Evolutionary conservation across 75 land plant genomes (phyloP), one percentile per base, ranked within the genome.

Genomic region (Selaginella tamariscina): DNA sequence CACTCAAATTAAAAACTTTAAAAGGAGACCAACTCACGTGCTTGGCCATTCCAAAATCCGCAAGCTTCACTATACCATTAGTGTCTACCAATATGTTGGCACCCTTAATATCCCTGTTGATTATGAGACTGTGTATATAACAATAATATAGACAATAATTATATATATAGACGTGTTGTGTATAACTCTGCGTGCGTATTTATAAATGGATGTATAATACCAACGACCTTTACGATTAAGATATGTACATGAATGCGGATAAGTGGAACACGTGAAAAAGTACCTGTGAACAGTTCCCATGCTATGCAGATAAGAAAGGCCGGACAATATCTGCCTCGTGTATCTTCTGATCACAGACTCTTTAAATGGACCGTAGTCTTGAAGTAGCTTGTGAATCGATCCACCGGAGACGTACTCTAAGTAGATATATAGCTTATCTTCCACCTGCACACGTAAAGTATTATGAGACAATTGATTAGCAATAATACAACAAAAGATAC

Each of bases 31-130:
- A 39, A 39, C 82, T 69, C 84, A 94, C 98, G 82, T 89, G 91
- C 66, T 89, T 94, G 24, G 98, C 96, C 96, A 89, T 86, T 44
- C 98, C 98, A 81, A 94, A 94, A 64, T 89, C 98, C 27, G 95
- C 96, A 73, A 94, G 75, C 70, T 94, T 94, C 24, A 94, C 86
- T 21, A 77, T 80, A 1, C 98, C 96, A 75, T 75, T 78, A 27
- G 96, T 83, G 33, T 89, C 95, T 18, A 94, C 98, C 32, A 94
- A 85, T 56, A 94, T 85, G 70, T 89, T 94, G 44, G 98, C 98
- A 44, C 98, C 95, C 76, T 94, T 94, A 65, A 94, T 89, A 72
- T 94, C 98, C 83, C 98, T 91, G 87, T n/a, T n/a, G n/a, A n/a
- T n/a, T n/a, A n/a, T n/a, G n/a, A n/a, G n/a, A n/a, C n/a, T n/a